phyloP scores from a whole-genome alignment of 495 filamentous ascomycete genomes.

The Pseudevernia furfuracea region DNA sequence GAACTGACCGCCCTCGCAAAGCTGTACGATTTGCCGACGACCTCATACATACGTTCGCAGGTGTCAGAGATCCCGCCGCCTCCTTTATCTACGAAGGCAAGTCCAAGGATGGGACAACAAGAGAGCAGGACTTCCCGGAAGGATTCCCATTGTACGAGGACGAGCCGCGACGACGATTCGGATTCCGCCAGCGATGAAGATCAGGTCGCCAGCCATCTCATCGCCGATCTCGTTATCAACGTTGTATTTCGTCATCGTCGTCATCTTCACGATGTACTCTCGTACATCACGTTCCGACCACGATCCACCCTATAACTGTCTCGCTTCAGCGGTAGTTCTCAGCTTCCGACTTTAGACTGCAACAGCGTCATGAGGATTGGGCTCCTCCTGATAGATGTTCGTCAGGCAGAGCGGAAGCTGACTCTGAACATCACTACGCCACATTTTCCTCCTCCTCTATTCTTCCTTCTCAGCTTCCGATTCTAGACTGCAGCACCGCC shows the following conservation, averaged over 20 bases:
- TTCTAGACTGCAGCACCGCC: not conserved
- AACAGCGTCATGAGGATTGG: no score
- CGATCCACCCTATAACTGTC: not conserved
- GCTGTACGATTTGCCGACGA: not conserved
- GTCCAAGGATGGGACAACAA: not conserved
- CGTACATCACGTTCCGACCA: not conserved
- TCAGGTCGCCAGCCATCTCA: no score
- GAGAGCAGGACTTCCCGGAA: not conserved
- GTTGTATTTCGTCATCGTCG: no score
- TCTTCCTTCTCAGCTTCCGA: not conserved
- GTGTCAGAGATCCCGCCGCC: not conserved
- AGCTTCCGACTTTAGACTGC: no score
- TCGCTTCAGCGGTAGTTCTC: no score
- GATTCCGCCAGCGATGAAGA: no score
- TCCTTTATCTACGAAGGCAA: not conserved
- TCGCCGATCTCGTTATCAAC: no score
- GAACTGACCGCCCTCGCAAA: not conserved
- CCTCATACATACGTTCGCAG: not conserved
- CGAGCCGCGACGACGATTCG: no score
- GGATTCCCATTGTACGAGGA: not conserved
- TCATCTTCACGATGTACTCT: not conserved
- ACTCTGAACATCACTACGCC: no score
- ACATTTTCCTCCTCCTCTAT: not conserved
- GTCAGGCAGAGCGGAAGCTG: no score
- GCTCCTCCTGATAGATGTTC: no score